Percentiles rank a stretch among this genome's conserved stretches.
These are phyloP conservation scores for Curvularia spicifera DNA, from an alignment of 2,329 filamentous ascomycete species.

Conservation along the genomic window DNA sequence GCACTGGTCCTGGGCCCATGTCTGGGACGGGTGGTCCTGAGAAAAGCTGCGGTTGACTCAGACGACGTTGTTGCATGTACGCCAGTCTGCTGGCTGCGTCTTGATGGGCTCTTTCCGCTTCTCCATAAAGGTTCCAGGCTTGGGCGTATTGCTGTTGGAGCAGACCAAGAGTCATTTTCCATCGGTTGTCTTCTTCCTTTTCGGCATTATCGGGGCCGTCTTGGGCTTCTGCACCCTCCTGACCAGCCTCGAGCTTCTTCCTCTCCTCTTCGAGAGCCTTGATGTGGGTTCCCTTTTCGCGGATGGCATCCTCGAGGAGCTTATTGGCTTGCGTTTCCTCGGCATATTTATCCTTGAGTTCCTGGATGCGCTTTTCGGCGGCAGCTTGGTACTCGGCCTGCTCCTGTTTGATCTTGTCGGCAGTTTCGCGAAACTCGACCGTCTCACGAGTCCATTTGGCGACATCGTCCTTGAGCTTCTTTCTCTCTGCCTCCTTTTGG, in stretches of 20 bases:
- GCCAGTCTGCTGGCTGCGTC: conserved; percentile 53
- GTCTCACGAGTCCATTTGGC: conserved; percentile 72
- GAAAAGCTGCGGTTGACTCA: conserved; percentile 50
- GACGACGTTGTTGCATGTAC: conserved; percentile 46
- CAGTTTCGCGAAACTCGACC: conserved; percentile 60
- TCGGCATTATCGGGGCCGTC: conserved; percentile 51
- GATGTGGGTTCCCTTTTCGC: conserved; percentile 72
- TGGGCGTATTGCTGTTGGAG: conserved; percentile 58
- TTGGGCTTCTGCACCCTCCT: conserved; percentile 51
- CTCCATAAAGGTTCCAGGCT: conserved; percentile 43
- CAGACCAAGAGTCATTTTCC: conserved; percentile 61
- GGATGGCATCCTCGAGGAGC: conserved; percentile 74
- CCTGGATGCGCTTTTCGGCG: conserved; percentile 51
- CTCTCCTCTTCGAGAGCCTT: conserved; percentile 75
- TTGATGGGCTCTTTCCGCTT: conserved; percentile 49
- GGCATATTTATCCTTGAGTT: conserved; percentile 50
- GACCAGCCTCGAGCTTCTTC: conserved; percentile 58
- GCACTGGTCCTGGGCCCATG: conserved; percentile 26
- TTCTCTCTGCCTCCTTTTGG: conserved; percentile 71
- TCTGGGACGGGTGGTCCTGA: conserved; percentile 39
- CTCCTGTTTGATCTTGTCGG: conserved; percentile 55
- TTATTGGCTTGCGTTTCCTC: conserved; percentile 59
- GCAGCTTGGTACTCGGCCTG: conserved; percentile 45
- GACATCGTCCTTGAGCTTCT: conserved; percentile 73
- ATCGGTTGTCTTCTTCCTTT: conserved; percentile 60